phyloP scores from a whole-genome alignment of 306 rosid genomes.

The Dryas alaskensis region DNA sequence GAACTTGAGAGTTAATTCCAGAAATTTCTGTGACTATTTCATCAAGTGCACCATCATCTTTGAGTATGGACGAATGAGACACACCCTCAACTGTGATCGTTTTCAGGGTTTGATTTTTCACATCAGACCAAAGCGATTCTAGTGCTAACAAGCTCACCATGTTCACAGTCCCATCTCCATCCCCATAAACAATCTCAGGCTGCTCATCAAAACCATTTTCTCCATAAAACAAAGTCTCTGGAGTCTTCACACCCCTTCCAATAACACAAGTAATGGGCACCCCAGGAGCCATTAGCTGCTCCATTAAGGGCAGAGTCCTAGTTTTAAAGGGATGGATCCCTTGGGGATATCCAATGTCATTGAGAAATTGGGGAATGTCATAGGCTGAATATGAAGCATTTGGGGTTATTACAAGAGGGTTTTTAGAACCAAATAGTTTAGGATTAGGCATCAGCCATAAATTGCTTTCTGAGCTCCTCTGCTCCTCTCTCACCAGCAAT shows the following conservation, averaged over 20 bases:
- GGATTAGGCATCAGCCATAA: constrained; percentile 88
- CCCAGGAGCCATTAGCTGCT: constrained; percentile 45
- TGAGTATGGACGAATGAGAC: constrained; percentile 60
- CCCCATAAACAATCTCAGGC: constrained; percentile 60
- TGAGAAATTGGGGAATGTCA: constrained; percentile 57
- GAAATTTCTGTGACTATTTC: constrained; percentile 42
- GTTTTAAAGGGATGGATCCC: constrained; percentile 63
- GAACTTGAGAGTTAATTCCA: constrained; percentile 39
- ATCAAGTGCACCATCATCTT: constrained; percentile 49
- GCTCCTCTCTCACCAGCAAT: constrained; percentile 61
- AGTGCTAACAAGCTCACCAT: constrained; percentile 69
- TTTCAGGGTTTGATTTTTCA: constrained; percentile 47
- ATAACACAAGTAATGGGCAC: constrained; percentile 68
- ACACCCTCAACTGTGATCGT: constrained; percentile 48
- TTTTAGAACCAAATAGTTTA: constrained; percentile 36
- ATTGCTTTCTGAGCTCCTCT: constrained; percentile 83
- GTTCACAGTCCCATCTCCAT: constrained; percentile 94
- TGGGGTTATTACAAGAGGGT: constrained; percentile 49
- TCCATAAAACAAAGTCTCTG: constrained; percentile 56
- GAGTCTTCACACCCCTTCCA: constrained; percentile 61
- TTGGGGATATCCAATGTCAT: constrained; percentile 57
- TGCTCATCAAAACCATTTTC: constrained; percentile 55
- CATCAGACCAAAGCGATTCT: constrained; percentile 49
- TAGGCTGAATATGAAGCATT: constrained; percentile 44
- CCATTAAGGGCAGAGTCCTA: constrained; percentile 51